Conservation (phyloP, 2,329 filamentous ascomycete genomes). For the Capronia epimyces region DNA sequence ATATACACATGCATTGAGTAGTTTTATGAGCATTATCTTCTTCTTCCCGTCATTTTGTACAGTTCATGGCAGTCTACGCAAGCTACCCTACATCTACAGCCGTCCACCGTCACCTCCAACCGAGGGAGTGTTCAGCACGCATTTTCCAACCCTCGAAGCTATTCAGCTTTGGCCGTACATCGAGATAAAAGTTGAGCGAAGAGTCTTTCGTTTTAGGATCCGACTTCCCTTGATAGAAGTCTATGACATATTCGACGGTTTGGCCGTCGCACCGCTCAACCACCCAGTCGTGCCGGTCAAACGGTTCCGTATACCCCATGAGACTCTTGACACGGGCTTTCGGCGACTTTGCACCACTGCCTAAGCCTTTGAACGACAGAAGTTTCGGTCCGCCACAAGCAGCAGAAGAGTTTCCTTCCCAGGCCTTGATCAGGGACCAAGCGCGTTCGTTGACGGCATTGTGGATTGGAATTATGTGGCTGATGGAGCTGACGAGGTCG, state of each 20-base stretch:
- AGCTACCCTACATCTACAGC: not conserved
- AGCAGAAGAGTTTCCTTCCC: constrained; percentile 56
- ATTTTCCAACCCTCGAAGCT: constrained; percentile 57
- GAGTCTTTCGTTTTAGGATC: constrained; percentile 25
- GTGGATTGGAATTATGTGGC: constrained; percentile 91
- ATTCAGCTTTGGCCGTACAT: constrained; percentile 62
- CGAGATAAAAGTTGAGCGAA: constrained; percentile 58
- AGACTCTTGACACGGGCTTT: constrained; percentile 63
- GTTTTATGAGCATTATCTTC: too few species aligned
- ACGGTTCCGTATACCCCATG: constrained; percentile 83
- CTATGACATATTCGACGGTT: constrained; percentile 89
- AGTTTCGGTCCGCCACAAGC: constrained; percentile 70
- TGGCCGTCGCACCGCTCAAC: constrained; percentile 75
- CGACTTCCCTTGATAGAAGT: constrained; percentile 80
- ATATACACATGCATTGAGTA: too few species aligned
- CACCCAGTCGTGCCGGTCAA: constrained; percentile 96
- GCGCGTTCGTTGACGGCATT: constrained; percentile 97
- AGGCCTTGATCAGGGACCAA: constrained; percentile 84
- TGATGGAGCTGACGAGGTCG: constrained; percentile 39
- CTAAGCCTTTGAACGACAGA: constrained; percentile 70
- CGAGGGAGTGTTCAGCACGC: constrained; percentile 44
- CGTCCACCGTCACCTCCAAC: constrained; percentile 20
- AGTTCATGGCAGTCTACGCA: not conserved
- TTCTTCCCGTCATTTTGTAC: too few species aligned
- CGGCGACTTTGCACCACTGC: constrained; percentile 60